Evolutionary conservation across 1,284 basidiomycete species (phyloP).

Genomic region (Megacollybia platyphylla): DNA sequence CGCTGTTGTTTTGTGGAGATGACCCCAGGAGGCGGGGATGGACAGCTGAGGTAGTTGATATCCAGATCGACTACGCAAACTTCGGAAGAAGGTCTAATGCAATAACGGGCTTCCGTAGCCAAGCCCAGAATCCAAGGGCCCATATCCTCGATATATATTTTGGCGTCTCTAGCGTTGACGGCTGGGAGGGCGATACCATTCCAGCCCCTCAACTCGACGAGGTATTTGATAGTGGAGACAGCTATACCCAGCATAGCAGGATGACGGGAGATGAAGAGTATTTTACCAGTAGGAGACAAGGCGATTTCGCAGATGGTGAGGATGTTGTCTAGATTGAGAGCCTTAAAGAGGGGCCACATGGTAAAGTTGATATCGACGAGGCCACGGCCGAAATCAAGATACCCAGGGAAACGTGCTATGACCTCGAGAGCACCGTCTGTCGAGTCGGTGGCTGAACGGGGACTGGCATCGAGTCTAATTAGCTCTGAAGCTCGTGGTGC

Average conservation of each 20-base stretch:
- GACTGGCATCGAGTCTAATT: conserved; percentile 67
- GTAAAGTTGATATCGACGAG: conserved; percentile 85
- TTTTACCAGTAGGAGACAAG: conserved; percentile 81
- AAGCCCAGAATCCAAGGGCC: conserved; percentile 92
- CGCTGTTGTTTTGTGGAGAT: conserved; percentile 75
- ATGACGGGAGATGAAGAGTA: conserved; percentile 85
- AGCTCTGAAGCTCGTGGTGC: conserved; percentile 81
- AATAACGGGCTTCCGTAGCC: conserved; percentile 76
- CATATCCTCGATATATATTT: conserved; percentile 80
- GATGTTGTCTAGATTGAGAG: conserved; percentile 88
- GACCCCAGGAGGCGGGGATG: conserved; percentile 67
- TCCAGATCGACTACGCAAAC: conserved; percentile 86
- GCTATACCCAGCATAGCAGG: conserved; percentile 80
- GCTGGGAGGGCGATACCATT: conserved; percentile 77
- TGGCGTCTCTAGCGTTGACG: conserved; percentile 83
- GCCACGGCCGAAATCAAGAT: conserved; percentile 73
- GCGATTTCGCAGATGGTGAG: conserved; percentile 93
- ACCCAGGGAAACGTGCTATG: conserved; percentile 75
- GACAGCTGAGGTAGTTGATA: conserved; percentile 43
- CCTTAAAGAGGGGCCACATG: conserved; percentile 96
- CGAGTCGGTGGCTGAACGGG: conserved; percentile 40
- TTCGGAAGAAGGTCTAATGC: conserved; percentile 63
- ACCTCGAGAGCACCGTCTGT: conserved; percentile 55
- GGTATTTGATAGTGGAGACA: conserved; percentile 40
- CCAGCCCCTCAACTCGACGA: conserved; percentile 92